Evolutionary conservation across 2,329 filamentous ascomycete species (phyloP), one percentile per base, ranked within the genome.

Genomic region (Purpureocillium lavendulum): DNA sequence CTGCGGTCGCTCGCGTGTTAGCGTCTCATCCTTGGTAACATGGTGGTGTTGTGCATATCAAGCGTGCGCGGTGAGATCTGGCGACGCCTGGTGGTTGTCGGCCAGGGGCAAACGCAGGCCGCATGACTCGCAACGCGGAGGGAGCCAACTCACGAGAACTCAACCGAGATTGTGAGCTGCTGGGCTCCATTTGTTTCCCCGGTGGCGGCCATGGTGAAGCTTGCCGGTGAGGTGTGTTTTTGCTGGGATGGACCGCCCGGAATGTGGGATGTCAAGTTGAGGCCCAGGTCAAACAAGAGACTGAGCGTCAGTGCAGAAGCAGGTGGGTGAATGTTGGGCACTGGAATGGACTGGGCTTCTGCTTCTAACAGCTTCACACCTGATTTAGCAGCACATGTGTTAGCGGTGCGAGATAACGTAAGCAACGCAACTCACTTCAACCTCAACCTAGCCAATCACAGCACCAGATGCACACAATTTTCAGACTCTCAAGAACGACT

Each of bases 121-220:
- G 6, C 21, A 26, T 26, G 21, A 26, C 21, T 30, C 11, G 29
- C 29, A 30, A 41, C 15, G 30, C 26, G 40, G 14, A 33, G 33
- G 31, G 17, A 21, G 29, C 15, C 34, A 29, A 61, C 67, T 56
- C 57, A 70, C 67, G 66, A 71, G 54, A 92, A 90, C 59, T 92
- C 86, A 21, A 92, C 77, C 5, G 74, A 75, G 48, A 90, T 71
- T 16, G 71, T 58, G 36, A 86, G 63, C 9, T 58, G 59, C 28
- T 58, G 48, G 39, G 50, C 36, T 5, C 36, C 38, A 29, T 42
- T 38, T 30, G 13, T n/a, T 35, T 42, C 41, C 17, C 34, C 35
- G 31, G 32, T 24, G 35, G 40, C 31, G 29, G 40, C 36, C 43
- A 41, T 53, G 39, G 30, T 37, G 42, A 41, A 28, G 36, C 41